Percentiles rank a stretch among this genome's conserved stretches.
Evolutionary conservation across 345 rosid species (phyloP).

Genomic region (Physaria fendleri): DNA sequence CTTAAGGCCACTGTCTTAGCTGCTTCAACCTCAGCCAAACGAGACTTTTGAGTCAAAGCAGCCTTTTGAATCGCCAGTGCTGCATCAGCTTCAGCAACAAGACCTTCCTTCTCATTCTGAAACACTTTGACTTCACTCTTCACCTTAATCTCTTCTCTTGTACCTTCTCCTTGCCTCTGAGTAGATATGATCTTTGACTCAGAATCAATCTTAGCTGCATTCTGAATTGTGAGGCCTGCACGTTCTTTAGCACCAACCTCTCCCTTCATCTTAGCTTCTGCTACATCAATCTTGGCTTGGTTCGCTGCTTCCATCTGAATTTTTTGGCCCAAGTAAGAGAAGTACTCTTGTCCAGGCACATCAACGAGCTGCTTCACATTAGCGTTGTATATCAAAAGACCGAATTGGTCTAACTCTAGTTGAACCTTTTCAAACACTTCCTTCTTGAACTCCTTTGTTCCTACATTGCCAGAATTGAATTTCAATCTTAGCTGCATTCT

Average conservation of each 20-base stretch:
- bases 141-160: conserved; percentile 62
- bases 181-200: conserved; percentile 62
- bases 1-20: conserved; percentile 56
- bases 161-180: conserved; percentile 56
- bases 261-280: conserved; percentile 82
- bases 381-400: conserved; percentile 62
- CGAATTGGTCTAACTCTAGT: conserved; percentile 70
- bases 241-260: conserved; percentile 60
- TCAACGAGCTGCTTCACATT: conserved; percentile 82
- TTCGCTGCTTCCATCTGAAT: conserved; percentile 86
- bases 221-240: conserved; percentile 58
- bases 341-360: conserved; percentile 75
- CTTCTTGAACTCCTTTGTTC: conserved; percentile 60
- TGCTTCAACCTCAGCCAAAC: conserved; percentile 75
- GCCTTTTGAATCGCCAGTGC: conserved; percentile 71
- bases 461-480: too few relatives aligned
- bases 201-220: conserved; percentile 70
- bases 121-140: conserved; percentile 54
- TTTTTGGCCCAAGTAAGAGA: conserved; percentile 76
- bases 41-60: conserved; percentile 48
- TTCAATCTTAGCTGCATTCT: conserved; percentile 75
- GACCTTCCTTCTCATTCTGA: conserved; percentile 74
- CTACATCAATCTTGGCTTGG: conserved; percentile 63
- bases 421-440: conserved; percentile 78
- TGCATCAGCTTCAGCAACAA: conserved; percentile 60